Base-by-base conservation (phyloP, 164 flowering plant species). In the Berberis vulgaris region DNA sequence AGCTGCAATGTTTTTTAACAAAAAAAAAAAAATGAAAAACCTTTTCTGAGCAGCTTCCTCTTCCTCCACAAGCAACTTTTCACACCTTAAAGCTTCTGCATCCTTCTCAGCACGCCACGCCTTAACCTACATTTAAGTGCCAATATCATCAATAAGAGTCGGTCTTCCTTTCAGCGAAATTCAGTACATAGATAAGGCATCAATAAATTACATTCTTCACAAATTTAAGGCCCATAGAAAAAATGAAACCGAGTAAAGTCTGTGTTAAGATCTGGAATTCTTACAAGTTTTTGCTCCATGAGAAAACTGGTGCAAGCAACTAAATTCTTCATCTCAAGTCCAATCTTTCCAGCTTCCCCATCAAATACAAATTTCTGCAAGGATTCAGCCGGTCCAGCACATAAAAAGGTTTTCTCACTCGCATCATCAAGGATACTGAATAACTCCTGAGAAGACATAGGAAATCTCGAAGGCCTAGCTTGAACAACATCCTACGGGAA, bases 11-110 rank as follows among this genome's bases (percentile, higher is more conserved):
- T 26, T 26, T 26, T 26, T 26, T 26, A 26, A 26, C 26, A 26
- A 26, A 26, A 26, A 26, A 26, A 26, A 26, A 26, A 26, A 26
- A 26, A 26, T 26, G 26, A 57, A 57, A 2, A 67, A 89, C 96
- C 91, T 86, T 72, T 72, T 87, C 78, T 81, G 90, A 66, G 87
- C 89, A 76, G 96, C 96, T 77, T 87, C 96, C 69, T 89, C 98
- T 74, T 91, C 98, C 78, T 87, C 98, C 72, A 91, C 84, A 59
- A 91, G 92, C 76, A 91, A 69, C 69, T 91, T 87, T 62, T 89
- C 95, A 75, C 87, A 84, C 73, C 91, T 87, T 69, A 89, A 81
- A 67, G 98, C 89, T 78, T 89, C 96, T 43, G 86, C 95, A 78
- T 91, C 95, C 77, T 82, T 86, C 71, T 87, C 86, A 57, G 88